phyloP scores from a whole-genome alignment of 139 green algal genomes.

The Ostreobium quekettii region DNA sequence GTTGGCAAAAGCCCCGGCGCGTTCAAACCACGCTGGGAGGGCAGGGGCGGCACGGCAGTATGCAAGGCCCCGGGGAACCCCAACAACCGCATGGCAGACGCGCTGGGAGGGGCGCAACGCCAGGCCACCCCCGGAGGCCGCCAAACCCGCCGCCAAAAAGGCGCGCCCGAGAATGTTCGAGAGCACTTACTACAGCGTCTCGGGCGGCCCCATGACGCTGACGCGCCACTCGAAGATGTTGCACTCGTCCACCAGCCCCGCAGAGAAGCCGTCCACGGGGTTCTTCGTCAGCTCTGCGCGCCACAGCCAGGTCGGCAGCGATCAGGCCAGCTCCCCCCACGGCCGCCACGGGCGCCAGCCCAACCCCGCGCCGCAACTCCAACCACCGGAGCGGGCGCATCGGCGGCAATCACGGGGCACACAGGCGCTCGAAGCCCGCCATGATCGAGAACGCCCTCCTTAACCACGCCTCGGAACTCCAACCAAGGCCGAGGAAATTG shows the following conservation, averaged over 20 bases:
- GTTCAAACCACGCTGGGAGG: too few species aligned
- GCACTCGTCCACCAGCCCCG: slow-evolving; percentile 89
- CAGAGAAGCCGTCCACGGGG: slow-evolving; percentile 97
- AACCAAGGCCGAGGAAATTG: too few species aligned
- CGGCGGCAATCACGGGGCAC: neutral
- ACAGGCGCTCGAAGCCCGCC: too few species aligned
- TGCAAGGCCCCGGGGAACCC: too few species aligned
- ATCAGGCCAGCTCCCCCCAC: neutral
- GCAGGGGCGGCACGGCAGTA: too few species aligned
- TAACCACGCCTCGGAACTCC: neutral
- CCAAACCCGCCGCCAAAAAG: neutral
- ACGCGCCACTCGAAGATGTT: slow-evolving; percentile 98
- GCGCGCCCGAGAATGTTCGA: neutral
- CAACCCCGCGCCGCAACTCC: neutral
- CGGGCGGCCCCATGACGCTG: slow-evolving; percentile 94
- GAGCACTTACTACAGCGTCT: slow-evolving; percentile 88
- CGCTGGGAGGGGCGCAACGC: neutral
- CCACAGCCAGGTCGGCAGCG: neutral
- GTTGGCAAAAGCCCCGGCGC: too few species aligned
- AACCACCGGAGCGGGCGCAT: neutral
- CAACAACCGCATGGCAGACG: neutral
- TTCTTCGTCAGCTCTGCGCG: slow-evolving; percentile 88
- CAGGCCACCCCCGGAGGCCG: neutral
- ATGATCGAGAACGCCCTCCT: neutral
- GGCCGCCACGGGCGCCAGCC: neutral